Conservation (phyloP, 495 filamentous ascomycete genomes). For the Aspergillus cristatus region DNA sequence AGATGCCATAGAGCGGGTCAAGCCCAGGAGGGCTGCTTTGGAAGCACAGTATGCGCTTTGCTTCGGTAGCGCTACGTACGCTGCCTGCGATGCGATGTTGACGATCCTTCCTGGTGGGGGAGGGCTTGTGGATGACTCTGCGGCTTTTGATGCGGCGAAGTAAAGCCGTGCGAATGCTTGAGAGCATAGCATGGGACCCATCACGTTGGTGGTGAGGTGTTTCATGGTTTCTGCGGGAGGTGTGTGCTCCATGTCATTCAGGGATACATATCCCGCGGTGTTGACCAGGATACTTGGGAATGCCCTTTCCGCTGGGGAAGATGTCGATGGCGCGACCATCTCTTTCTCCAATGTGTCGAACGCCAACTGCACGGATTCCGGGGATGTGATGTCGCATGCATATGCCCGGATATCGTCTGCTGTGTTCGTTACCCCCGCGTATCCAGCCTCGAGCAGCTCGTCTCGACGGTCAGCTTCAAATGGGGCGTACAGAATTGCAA, state of each 20-base stretch:
- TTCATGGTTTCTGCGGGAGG: constrained; percentile 30
- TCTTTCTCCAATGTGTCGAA: constrained; percentile 18
- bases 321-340: constrained; percentile 8
- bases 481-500: constrained; percentile 33
- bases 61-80: constrained; percentile 25
- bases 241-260: constrained; percentile 29
- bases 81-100: constrained; percentile 31
- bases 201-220: constrained; percentile 29
- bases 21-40: constrained; percentile 36
- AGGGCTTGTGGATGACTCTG: constrained; percentile 9
- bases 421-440: constrained; percentile 9
- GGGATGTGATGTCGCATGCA: constrained; percentile 34
- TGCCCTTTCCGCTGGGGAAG: constrained; percentile 4
- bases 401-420: constrained; percentile 23
- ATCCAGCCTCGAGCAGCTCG: constrained; percentile 22
- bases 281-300: constrained; percentile 34
- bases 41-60: constrained; percentile 42
- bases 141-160: constrained; percentile 15
- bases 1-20: constrained; percentile 41
- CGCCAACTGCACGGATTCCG: constrained; percentile 25
- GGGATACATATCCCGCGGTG: constrained; percentile 34
- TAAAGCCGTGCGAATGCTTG: constrained; percentile 32
- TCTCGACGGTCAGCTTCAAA: constrained; percentile 31
- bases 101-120: constrained; percentile 28
- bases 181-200: constrained; percentile 34